These are phyloP conservation scores for Sporothrix sp. DNA, from an alignment of 2,329 filamentous ascomycete genomes.

Conservation along the genomic window DNA sequence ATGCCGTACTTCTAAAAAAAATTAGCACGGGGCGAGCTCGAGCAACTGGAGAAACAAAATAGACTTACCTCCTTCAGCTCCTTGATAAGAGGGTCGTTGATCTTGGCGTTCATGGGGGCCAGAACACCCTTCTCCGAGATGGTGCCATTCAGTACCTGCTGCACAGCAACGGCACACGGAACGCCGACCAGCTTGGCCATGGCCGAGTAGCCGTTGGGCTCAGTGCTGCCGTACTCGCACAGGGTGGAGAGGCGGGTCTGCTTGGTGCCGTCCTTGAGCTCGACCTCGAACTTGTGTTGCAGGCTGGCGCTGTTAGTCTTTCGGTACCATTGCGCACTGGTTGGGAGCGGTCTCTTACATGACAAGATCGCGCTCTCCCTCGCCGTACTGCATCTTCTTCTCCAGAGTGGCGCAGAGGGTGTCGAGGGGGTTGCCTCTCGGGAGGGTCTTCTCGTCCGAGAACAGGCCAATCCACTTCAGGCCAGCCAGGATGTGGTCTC, in stretches of 20 bases:
- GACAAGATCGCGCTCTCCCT: conserved; percentile 76
- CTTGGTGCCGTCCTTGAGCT: conserved; percentile 66
- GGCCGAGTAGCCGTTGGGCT: conserved; percentile 59
- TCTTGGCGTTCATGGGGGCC: conserved; percentile 55
- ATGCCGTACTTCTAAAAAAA: conserved; percentile 15
- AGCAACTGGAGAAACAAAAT: neutral
- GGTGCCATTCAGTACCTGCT: conserved; percentile 56
- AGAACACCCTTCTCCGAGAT: conserved; percentile 55
- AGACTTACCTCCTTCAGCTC: conserved; percentile 65
- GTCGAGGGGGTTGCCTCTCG: conserved; percentile 72
- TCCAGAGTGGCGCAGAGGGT: conserved; percentile 84
- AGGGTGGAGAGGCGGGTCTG: conserved; percentile 76
- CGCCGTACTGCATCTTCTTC: conserved; percentile 81
- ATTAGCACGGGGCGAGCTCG: neutral
- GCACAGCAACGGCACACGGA: conserved; percentile 50
- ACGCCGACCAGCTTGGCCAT: conserved; percentile 76
- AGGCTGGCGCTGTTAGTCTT: conserved; percentile 34
- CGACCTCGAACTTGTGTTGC: conserved; percentile 76
- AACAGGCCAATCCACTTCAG: conserved; percentile 60
- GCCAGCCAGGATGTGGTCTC: conserved; percentile 52
- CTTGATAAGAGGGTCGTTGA: conserved; percentile 61
- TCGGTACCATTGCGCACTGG: neutral
- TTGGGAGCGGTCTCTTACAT: conserved; percentile 28
- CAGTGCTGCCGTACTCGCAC: conserved; percentile 57
- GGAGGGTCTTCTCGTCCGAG: conserved; percentile 57